Percentiles rank a stretch among this genome's conserved stretches.
Conservation (phyloP, 257 asterid species). For the Solanum paucissectum region DNA sequence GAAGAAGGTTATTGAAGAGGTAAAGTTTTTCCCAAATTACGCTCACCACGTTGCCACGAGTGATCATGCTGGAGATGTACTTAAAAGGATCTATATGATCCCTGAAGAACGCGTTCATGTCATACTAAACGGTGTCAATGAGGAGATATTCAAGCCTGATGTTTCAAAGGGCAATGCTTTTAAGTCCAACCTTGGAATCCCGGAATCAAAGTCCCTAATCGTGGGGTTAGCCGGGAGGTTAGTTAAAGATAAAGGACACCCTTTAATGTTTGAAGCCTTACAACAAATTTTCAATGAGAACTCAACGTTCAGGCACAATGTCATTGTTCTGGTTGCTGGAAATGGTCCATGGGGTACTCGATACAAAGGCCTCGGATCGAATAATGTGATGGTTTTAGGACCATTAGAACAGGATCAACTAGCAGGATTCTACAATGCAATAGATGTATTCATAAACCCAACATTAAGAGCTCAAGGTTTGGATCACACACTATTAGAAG, state of each 20-base stretch:
- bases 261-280: conserved; percentile 50
- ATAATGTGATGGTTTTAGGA: conserved; percentile 40
- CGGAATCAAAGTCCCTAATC: conserved; percentile 19
- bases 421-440: conserved; percentile 44
- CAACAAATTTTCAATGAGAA: conserved; percentile 43
- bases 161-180: conserved; percentile 3
- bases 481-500: conserved; percentile 71
- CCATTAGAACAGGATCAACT: conserved; percentile 39
- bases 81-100: conserved; percentile 62
- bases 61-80: conserved; percentile 60
- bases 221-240: conserved; percentile 70
- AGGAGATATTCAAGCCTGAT: not conserved
- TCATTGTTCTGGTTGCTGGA: conserved; percentile 57
- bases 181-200: conserved; percentile 3
- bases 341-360: conserved; percentile 72
- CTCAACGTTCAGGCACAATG: conserved; percentile 23
- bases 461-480: conserved; percentile 74
- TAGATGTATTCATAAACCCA: conserved; percentile 57
- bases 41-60: conserved; percentile 79
- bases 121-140: conserved; percentile 19
- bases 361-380: conserved; percentile 46
- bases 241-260: conserved; percentile 79
- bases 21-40: conserved; percentile 43
- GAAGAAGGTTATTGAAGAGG: conserved; percentile 55
- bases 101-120: conserved; percentile 65